Conservation (phyloP, 805 yeast species). For the Nakazawaea ishiwadae region DNA sequence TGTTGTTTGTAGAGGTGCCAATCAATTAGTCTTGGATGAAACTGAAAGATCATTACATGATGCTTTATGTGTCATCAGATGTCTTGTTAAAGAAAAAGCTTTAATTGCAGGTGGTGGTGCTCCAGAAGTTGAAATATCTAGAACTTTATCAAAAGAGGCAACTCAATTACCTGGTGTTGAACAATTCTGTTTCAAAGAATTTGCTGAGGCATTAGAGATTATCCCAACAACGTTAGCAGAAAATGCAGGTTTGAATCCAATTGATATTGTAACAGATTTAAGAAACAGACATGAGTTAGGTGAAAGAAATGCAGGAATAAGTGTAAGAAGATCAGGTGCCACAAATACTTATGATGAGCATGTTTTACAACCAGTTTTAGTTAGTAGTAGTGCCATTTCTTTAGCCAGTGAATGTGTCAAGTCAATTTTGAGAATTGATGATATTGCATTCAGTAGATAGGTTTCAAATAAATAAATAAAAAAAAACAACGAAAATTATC, state of each 20-base stretch:
- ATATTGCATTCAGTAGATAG: constrained; percentile 85
- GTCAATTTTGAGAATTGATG: constrained; percentile 93
- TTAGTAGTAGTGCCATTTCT: constrained; percentile 88
- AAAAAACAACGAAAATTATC: constrained; percentile 15
- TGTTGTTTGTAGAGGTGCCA: constrained; percentile 93
- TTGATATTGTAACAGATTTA: constrained; percentile 86
- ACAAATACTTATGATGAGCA: constrained; percentile 89
- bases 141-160: constrained; percentile 68
- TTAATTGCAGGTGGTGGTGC: constrained; percentile 99
- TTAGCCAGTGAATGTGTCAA: constrained; percentile 96
- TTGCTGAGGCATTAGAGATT: constrained; percentile 86
- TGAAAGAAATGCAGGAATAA: constrained; percentile 90
- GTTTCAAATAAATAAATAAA: constrained; percentile 11
- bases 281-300: constrained; percentile 90
- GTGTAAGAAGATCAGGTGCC: constrained; percentile 91
- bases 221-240: constrained; percentile 94
- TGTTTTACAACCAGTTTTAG: constrained; percentile 94
- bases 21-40: constrained; percentile 85
- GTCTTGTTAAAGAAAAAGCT: constrained; percentile 83
- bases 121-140: constrained; percentile 87
- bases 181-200: constrained; percentile 87
- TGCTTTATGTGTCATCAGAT: constrained; percentile 89
- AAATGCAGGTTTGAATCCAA: constrained; percentile 90
- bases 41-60: constrained; percentile 97
- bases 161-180: constrained; percentile 76